Evolutionary conservation across 2,329 filamentous ascomycete genomes (phyloP), one percentile per base, ranked within the genome.

Genomic region (Basipetospora chlamydospora): DNA sequence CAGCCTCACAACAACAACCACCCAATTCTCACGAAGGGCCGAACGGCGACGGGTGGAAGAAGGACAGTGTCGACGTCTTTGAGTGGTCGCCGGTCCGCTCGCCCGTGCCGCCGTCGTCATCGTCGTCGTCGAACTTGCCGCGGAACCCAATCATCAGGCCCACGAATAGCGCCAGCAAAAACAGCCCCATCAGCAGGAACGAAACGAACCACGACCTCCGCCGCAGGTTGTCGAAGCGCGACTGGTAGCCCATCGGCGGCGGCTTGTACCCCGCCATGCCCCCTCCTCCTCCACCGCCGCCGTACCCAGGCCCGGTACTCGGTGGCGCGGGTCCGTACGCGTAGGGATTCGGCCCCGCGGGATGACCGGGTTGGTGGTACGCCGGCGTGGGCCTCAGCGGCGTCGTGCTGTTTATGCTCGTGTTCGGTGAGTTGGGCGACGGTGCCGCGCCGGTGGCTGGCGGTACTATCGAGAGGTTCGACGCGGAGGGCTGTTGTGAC

Each of bases 61-160:
- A n/a, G n/a, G n/a, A n/a, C n/a, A n/a, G n/a, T n/a, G n/a, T n/a
- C n/a, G n/a, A n/a, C n/a, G n/a, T n/a, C n/a, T n/a, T n/a, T n/a
- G n/a, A n/a, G n/a, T n/a, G n/a, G n/a, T n/a, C n/a, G n/a, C n/a
- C n/a, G n/a, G n/a, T n/a, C n/a, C n/a, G n/a, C n/a, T n/a, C n/a
- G n/a, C 23, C 23, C 23, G 8, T 15, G n/a, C 26, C 23, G 2
- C 16, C 26, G 0, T 21, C 16, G 5, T 17, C 16, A 8, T 30
- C 15, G 20, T 31, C 16, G 20, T 37, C 35, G 28, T 37, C 35
- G 10, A 37, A 28, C 21, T 37, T 37, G n/a, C 31, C 35, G 26
- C 35, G 30, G 16, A 37, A 37, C 21, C 35, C 35, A 25, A 37
- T 31, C 35, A 37, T 37, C 12, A 37, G 28, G 13, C 35, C 35